Evolutionary conservation across 2,329 filamentous ascomycete genomes (phyloP).

Genomic region (Alternaria triticina): DNA sequence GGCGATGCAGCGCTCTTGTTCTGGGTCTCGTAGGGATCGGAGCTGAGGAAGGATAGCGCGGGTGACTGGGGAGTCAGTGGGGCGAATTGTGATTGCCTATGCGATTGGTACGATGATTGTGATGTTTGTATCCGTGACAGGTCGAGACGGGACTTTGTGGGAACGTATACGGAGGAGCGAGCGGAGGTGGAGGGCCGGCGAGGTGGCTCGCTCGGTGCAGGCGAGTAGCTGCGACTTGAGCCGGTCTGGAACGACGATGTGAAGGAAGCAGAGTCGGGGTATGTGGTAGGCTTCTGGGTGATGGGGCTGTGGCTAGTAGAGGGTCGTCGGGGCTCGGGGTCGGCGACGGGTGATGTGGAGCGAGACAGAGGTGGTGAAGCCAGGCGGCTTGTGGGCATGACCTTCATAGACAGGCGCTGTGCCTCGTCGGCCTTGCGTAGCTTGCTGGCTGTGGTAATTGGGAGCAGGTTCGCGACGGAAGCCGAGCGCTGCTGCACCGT

Average conservation of each 20-base stretch:
- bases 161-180: constrained; percentile 39
- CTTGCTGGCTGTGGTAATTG: constrained; percentile 34
- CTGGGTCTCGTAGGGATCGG: constrained; percentile 46
- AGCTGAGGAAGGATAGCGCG: constrained; percentile 47
- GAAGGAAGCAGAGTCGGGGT: constrained; percentile 29
- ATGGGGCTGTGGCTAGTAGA: constrained; percentile 36
- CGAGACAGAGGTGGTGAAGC: constrained; percentile 21
- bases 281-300: constrained; percentile 27
- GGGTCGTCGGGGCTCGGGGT: constrained; percentile 34
- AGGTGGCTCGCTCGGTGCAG: constrained; percentile 24
- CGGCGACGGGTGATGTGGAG: constrained; percentile 30
- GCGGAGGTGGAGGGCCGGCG: constrained; percentile 32
- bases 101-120: constrained; percentile 22
- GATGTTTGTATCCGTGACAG: constrained; percentile 25
- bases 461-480: constrained; percentile 42
- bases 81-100: constrained; percentile 22
- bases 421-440: constrained; percentile 34
- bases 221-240: constrained; percentile 35
- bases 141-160: constrained; percentile 21
- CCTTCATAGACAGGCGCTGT: constrained; percentile 36
- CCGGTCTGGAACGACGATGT: constrained; percentile 32
- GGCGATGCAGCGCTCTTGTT: constrained; percentile 38
- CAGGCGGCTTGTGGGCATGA: constrained; percentile 17
- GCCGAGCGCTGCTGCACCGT: constrained; percentile 37
- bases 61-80: constrained; percentile 40